Conservation (phyloP, 169 alveolate genomes). For the Eimeria necatrix region DNA sequence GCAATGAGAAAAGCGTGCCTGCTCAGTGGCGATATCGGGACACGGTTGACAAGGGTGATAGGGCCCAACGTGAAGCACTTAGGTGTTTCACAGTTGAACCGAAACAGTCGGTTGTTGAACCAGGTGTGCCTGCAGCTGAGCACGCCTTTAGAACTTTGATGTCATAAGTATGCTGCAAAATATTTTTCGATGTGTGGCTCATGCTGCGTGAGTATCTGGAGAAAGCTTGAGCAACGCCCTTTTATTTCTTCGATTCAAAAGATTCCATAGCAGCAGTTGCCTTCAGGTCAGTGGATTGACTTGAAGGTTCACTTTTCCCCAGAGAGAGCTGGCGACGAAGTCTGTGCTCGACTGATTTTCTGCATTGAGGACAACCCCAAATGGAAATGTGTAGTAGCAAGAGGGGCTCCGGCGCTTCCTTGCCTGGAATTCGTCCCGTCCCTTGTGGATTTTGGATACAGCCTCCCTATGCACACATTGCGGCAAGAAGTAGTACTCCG, state of each 20-base stretch:
- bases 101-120: conserved; percentile 43
- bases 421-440: conserved; percentile 60
- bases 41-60: conserved; percentile 88
- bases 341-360: conserved; percentile 38
- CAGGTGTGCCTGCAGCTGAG: conserved; percentile 38
- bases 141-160: not conserved
- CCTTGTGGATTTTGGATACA: conserved; percentile 59
- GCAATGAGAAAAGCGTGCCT: conserved; percentile 93
- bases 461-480: conserved; percentile 71
- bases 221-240: too few species aligned
- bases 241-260: too few species aligned
- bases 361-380: conserved; percentile 92
- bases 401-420: conserved; percentile 88
- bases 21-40: conserved; percentile 93
- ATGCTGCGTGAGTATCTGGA: too few species aligned
- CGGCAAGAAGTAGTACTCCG: conserved; percentile 84
- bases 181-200: too few species aligned
- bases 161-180: too few species aligned
- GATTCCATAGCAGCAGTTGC: conserved; percentile 23
- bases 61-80: conserved; percentile 67
- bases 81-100: conserved; percentile 59
- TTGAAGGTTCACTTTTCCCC: conserved; percentile 62
- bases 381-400: conserved; percentile 86
- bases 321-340: conserved; percentile 14
- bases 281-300: conserved; percentile 84